Conservation (phyloP, 768 basidiomycete genomes). For the Holtermanniella nyarrowii region DNA sequence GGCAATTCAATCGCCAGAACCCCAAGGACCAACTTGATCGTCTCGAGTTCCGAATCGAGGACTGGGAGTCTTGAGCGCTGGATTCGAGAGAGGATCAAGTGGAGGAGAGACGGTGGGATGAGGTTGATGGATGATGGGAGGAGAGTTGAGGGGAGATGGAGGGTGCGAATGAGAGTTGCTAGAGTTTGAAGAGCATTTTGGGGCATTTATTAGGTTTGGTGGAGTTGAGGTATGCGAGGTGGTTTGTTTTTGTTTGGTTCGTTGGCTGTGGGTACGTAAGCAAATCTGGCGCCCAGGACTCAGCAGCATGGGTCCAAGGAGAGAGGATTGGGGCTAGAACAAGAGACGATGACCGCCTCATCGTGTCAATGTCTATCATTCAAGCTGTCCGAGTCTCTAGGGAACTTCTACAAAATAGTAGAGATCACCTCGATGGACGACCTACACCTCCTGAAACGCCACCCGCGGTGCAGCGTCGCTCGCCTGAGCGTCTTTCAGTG, state of each 20-base stretch:
- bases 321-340: too few species aligned
- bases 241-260: background rate
- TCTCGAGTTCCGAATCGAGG: slow-evolving; percentile 5
- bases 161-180: slow-evolving; percentile 3
- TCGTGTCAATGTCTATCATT: too few species aligned
- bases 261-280: background rate
- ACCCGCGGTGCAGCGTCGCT: too few species aligned
- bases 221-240: too few species aligned
- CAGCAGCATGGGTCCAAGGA: too few species aligned
- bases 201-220: slow-evolving; percentile 12
- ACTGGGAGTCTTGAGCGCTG: slow-evolving; percentile 7
- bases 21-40: slow-evolving; percentile 16
- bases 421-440: too few species aligned
- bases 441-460: too few species aligned
- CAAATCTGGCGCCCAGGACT: too few species aligned
- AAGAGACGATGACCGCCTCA: too few species aligned
- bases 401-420: too few species aligned
- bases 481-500: too few species aligned
- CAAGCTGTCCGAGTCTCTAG: too few species aligned
- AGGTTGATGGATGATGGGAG: slow-evolving; percentile 5
- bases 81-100: slow-evolving; percentile 9
- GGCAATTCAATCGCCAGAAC: slow-evolving; percentile 14
- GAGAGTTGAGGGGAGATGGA: slow-evolving; percentile 9
- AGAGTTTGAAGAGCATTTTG: slow-evolving; percentile 8
- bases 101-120: slow-evolving; percentile 11